These are phyloP conservation scores for Chaetomium olivaceum DNA, from an alignment of 2,329 filamentous ascomycete species.

Conservation along the genomic window DNA sequence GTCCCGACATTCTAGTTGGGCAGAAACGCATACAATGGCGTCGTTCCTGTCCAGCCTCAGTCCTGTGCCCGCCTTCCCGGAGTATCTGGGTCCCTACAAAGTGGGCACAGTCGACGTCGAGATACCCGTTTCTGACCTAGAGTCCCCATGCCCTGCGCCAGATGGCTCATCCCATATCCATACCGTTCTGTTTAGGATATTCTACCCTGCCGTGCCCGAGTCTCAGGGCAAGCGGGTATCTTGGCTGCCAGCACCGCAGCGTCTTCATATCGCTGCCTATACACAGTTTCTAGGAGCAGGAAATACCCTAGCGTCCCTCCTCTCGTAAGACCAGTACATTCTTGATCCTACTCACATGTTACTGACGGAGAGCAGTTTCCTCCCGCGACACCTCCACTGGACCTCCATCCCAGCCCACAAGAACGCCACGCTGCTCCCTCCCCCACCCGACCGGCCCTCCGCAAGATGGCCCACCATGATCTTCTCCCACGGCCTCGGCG, in stretches of 20 bases:
- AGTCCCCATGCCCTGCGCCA: slow-evolving; percentile 55
- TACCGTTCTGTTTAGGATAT: slow-evolving; percentile 79
- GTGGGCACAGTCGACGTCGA: slow-evolving; percentile 82
- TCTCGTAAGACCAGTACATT: slow-evolving; percentile 54
- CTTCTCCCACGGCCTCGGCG: slow-evolving; percentile 84
- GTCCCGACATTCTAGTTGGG: not conserved
- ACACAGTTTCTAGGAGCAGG: slow-evolving; percentile 72
- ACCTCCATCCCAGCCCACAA: slow-evolving; percentile 71
- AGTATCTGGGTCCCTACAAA: slow-evolving; percentile 74
- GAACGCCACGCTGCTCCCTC: slow-evolving; percentile 63
- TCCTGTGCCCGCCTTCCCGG: slow-evolving; percentile 70
- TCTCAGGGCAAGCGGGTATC: slow-evolving; percentile 60
- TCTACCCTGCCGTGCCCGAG: slow-evolving; percentile 67
- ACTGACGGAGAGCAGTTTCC: slow-evolving; percentile 44
- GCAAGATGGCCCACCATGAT: slow-evolving; percentile 75
- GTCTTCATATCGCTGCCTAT: slow-evolving; percentile 73
- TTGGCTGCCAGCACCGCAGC: slow-evolving; percentile 78
- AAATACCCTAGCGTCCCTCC: slow-evolving; percentile 55
- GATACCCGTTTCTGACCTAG: slow-evolving; percentile 64
- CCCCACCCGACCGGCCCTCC: slow-evolving; percentile 44
- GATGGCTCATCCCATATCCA: slow-evolving; percentile 58
- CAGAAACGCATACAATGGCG: slow-evolving; percentile 43
- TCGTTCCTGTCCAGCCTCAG: slow-evolving; percentile 58
- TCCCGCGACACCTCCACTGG: slow-evolving; percentile 72
- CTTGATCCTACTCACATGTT: slow-evolving; percentile 34